phyloP scores from a whole-genome alignment of 2,329 filamentous ascomycete genomes.

The Mariannaea elegans region DNA sequence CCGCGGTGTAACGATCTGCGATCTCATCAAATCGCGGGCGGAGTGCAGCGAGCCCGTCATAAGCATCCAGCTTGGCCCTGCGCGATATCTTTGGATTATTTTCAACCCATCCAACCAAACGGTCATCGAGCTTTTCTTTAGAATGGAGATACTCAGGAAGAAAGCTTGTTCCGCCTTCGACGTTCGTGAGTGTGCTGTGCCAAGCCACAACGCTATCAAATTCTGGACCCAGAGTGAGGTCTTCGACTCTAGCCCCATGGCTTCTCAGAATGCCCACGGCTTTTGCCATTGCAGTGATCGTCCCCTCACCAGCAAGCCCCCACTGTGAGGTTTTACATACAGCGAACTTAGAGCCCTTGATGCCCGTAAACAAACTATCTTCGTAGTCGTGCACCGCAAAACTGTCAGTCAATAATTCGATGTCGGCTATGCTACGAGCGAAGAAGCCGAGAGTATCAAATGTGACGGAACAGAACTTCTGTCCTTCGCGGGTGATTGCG shows the following conservation, averaged over 20 bases:
- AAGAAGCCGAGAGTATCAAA: constrained; percentile 72
- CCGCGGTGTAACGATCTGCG: constrained; percentile 58
- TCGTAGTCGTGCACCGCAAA: constrained; percentile 64
- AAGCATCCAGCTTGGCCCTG: constrained; percentile 56
- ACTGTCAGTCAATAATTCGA: constrained; percentile 62
- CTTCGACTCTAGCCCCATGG: constrained; percentile 64
- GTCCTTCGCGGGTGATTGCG: constrained; percentile 68
- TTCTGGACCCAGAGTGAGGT: constrained; percentile 60
- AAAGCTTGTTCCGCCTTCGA: constrained; percentile 63
- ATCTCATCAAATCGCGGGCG: constrained; percentile 64
- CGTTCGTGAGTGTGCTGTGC: constrained; percentile 59
- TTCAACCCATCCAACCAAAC: constrained; percentile 60
- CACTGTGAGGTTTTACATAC: constrained; percentile 64
- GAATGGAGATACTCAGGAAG: constrained; percentile 60
- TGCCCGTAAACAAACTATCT: constrained; percentile 37
- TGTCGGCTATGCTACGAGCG: constrained; percentile 64
- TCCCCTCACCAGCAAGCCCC: constrained; percentile 54
- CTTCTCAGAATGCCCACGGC: constrained; percentile 50
- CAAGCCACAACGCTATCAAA: constrained; percentile 61
- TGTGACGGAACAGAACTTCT: constrained; percentile 65
- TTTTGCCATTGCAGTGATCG: constrained; percentile 50
- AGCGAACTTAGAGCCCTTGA: constrained; percentile 62
- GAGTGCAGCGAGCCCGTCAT: constrained; percentile 61
- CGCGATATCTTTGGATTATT: constrained; percentile 54
- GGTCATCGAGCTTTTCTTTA: constrained; percentile 56